Percentiles rank a stretch among this genome's conserved stretches.
Conservation (phyloP, 73 alveolate genomes). For the Paramecium tetraurelia region DNA sequence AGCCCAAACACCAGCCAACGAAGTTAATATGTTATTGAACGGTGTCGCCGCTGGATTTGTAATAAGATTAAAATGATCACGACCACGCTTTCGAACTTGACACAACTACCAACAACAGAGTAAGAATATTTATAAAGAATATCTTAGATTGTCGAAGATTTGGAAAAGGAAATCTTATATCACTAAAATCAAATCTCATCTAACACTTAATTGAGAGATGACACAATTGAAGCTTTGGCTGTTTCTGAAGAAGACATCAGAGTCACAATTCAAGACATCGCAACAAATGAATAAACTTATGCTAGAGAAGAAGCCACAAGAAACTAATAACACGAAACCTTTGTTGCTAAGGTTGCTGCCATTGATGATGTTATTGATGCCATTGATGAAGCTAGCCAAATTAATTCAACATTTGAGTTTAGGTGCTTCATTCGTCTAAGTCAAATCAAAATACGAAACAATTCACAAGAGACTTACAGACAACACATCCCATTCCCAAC, state of each 20-base stretch:
- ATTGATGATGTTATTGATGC: slow-evolving; percentile 60
- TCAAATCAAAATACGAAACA: slow-evolving; percentile 49
- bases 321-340: slow-evolving; percentile 42
- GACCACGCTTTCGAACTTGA: slow-evolving; percentile 28
- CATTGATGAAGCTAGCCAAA: slow-evolving; percentile 62
- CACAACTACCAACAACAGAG: background rate
- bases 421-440: slow-evolving; percentile 61
- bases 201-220: slow-evolving; percentile 49
- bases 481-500: slow-evolving; percentile 37
- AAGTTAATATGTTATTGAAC: slow-evolving; percentile 21
- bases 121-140: background rate
- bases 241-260: slow-evolving; percentile 44
- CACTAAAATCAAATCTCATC: slow-evolving; percentile 3
- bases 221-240: slow-evolving; percentile 46
- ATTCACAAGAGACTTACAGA: slow-evolving; percentile 50
- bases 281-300: slow-evolving; percentile 18
- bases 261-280: slow-evolving; percentile 40
- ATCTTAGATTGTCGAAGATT: background rate
- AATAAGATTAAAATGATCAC: slow-evolving; percentile 13
- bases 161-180: slow-evolving; percentile 25
- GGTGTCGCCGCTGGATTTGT: slow-evolving; percentile 43
- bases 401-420: slow-evolving; percentile 50
- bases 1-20: slow-evolving; percentile 52
- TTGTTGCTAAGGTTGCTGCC: slow-evolving; percentile 32
- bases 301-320: slow-evolving; percentile 56